Base-by-base conservation (phyloP, 352 stramenopile species). In the Globisporangium nagaii region DNA sequence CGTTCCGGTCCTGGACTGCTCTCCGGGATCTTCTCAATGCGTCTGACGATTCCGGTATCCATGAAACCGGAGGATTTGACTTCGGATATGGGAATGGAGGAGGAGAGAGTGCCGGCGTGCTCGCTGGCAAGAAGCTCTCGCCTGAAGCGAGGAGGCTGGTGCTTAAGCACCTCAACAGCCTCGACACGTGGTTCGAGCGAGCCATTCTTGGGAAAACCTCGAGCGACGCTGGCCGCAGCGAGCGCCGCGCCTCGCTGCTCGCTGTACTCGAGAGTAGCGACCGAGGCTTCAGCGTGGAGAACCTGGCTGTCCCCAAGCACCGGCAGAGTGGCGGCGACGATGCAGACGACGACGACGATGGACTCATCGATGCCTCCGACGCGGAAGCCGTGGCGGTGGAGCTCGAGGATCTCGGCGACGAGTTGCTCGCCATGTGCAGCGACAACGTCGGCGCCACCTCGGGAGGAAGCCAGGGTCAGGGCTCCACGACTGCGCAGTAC, bases 141-240 rank as follows among this genome's bases (percentile, higher is more conserved):
- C 30, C 20, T 19, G 47, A 69, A 36, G 49, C 51, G 24, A 54
- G 71, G 20, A 35, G 54, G 5, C 27, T 70, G 15, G 56, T 84
- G 41, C 60, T 70, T 28, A 68, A 70, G 17, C 63, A 86, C 34
- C 42, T 86, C 34, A 70, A 63, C 34, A 82, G 66, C 35, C 40
- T 86, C 2, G 67, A 86, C 30, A 46, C 44, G 44, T 86, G 75
- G 75, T 86, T 86, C 30, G 65, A 73, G 10, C 40, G 63, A 45
- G 58, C 71, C 17, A 83, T 86, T 45, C 37, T 67, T 37, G 9
- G 63, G 47, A 54, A 62, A 68, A 17, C 22, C 30, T 32, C 41
- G 13, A 46, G 24, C 8, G 53, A 49, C 17, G 25, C 43, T 12
- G 24, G 41, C 17, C 15, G 25, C 22, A 58, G 2, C n/a, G 53